Base-by-base conservation (phyloP, 1,284 basidiomycete species). In the Microbotryomycetes sp. region DNA sequence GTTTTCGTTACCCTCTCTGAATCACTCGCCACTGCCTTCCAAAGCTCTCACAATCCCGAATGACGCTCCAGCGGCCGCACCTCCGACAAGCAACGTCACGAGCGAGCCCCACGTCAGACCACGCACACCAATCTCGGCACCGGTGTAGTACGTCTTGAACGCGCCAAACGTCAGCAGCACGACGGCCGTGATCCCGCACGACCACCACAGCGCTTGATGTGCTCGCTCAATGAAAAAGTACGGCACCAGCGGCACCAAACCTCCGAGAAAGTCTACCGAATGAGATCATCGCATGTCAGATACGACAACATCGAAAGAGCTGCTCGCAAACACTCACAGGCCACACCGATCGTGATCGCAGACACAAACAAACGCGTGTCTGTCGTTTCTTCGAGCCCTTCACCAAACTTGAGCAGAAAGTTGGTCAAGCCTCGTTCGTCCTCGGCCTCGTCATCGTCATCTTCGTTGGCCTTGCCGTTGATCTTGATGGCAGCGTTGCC, bases 391-490 rank as follows among this genome's bases (percentile, higher is more conserved):
- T 93, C 90, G 65, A 94, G 75, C 24, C 90, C 89, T 74, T 90
- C 87, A 30, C 91, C 91, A 71, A 96, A 96, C 76, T 91, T 93
- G 70, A 96, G 81, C 70, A 96, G 77, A 78, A 97, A 97, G 2
- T 90, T 84, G 0, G 91, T 92, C 54, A 96, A 75, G 0, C 91
- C 91, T 63, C 87, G 82, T 51, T 87, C 84, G 56, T 83, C 82
- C 64, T 82, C 83, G 81, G 85, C 86, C 61, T 81, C 79, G 51
- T 85, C 75, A 13, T 56, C 65, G 53, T 68, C 62, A 29, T 55
- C 56, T 27, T 68, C 70, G n/a, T 64, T 72, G 9, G 66, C 67
- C 46, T 68, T 68, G 29, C 64, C 65, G 52, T 52, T 74, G 68
- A 23, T 11, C 4, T 41, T 30, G 56, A 28, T 7, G 23, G 51